Base-by-base conservation (phyloP, 345 rosid species). In the Sonneratia caseolaris region DNA sequence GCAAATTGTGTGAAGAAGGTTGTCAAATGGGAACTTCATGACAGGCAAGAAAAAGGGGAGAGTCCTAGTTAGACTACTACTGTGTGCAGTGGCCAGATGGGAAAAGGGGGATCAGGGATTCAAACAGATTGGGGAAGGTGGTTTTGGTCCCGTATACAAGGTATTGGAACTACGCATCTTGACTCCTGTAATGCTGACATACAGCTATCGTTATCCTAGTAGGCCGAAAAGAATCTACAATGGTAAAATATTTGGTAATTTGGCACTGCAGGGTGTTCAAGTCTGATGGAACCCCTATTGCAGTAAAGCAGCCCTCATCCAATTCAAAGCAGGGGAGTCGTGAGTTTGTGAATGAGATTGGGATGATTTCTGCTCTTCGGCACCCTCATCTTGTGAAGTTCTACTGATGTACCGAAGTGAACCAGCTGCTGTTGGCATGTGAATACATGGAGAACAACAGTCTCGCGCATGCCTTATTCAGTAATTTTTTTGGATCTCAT, bases 71-170 rank as follows among this genome's bases (percentile, higher is more conserved):
- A 27, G 32, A 27, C 1, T 27, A 27, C 32, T 27, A 27, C 32
- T 27, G 32, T 27, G 32, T 27, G 32, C 32, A 27, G 32, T 27
- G 32, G 32, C 32, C 32, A 27, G 32, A 27, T 27, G 32, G 32
- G 32, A 27, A 27, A 27, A 27, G 32, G 32, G 32, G 32, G 32
- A 27, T 27, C 32, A 27, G 32, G 32, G 32, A 27, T 27, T 27
- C 32, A 27, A 27, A 27, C 32, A 27, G 32, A 27, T 78, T 59
- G 81, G 75, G 27, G 78, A 78, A 74, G 78, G 78, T 3, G 78
- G 75, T 40, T 78, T 74, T 57, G 81, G 81, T 43, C 35, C 64
- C 6, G 73, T 78, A 3, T 68, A 71, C 27, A 78, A 78, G 73
- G 81, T 78, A 71, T 14, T 57, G 64, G 64, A 21, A 7, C 68